phyloP scores from a whole-genome alignment of 1,284 basidiomycete species.

The Leccinum angustisporum region DNA sequence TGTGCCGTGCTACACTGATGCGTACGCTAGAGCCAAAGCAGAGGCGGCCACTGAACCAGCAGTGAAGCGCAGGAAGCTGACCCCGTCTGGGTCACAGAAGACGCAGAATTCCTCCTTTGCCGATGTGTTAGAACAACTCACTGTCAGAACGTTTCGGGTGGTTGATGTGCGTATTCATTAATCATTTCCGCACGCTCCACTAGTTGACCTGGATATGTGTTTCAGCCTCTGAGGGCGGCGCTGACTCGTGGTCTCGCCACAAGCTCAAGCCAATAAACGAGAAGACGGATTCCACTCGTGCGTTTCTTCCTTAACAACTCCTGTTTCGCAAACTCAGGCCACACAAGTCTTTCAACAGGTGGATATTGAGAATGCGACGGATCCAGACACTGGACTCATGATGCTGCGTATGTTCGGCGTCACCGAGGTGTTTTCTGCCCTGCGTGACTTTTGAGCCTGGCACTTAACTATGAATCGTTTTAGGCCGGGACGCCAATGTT shows the following conservation, averaged over 20 bases:
- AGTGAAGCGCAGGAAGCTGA: constrained; percentile 61
- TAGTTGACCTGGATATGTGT: neutral
- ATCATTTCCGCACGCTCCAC: neutral
- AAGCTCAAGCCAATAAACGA: constrained; percentile 54
- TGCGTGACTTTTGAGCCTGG: neutral
- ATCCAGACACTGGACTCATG: constrained; percentile 44
- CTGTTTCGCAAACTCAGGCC: constrained; percentile 2
- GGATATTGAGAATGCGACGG: constrained; percentile 79
- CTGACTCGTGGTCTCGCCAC: constrained; percentile 79
- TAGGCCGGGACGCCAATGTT: constrained; percentile 76
- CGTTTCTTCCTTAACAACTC: constrained; percentile 11
- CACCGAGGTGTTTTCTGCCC: constrained; percentile 57
- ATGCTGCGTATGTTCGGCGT: constrained; percentile 85
- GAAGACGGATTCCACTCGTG: constrained; percentile 62
- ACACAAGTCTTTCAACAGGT: constrained; percentile 87
- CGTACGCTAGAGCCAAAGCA: constrained; percentile 18
- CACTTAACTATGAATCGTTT: constrained; percentile 10
- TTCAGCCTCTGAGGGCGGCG: constrained; percentile 69
- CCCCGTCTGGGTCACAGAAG: constrained; percentile 25
- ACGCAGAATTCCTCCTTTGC: constrained; percentile 57
- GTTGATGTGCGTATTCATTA: constrained; percentile 37
- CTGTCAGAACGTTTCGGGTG: constrained; percentile 55
- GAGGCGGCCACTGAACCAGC: constrained; percentile 41
- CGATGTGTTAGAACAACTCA: constrained; percentile 74
- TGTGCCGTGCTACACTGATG: constrained; percentile 1